These are phyloP conservation scores for Prorocentrum cordatum DNA, from an alignment of 169 alveolate species.

Conservation along the genomic window DNA sequence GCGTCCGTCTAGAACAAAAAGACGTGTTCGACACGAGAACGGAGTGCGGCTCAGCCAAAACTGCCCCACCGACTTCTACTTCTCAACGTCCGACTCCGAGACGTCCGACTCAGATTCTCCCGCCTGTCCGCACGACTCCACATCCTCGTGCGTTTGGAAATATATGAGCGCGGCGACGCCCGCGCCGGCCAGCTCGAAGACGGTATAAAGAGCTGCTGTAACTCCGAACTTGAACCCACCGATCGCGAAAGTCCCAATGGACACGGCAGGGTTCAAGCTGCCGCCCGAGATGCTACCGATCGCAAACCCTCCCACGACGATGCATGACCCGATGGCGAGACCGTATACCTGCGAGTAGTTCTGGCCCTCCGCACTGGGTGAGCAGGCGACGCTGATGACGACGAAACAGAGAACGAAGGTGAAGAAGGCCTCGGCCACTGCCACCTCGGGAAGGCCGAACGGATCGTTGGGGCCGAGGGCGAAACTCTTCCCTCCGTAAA, in stretches of 20 bases:
- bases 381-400: conserved; percentile 36
- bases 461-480: background rate
- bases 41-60: too few species aligned
- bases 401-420: conserved; percentile 50
- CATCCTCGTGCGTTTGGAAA: too few species aligned
- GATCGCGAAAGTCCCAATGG: background rate
- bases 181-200: background rate
- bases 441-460: background rate
- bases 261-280: conserved; percentile 48
- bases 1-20: too few species aligned
- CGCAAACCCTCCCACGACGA: conserved; percentile 53
- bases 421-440: conserved; percentile 32
- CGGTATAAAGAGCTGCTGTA: background rate
- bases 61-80: too few species aligned
- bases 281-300: conserved; percentile 55
- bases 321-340: conserved; percentile 48
- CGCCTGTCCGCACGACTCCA: too few species aligned
- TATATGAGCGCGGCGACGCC: background rate
- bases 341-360: conserved; percentile 9
- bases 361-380: background rate
- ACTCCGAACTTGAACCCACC: background rate
- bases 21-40: too few species aligned
- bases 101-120: too few species aligned
- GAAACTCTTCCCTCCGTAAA: background rate
- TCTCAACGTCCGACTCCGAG: too few species aligned